These are phyloP conservation scores for Acacia acuminata DNA, from an alignment of 306 rosid genomes.

Conservation along the genomic window DNA sequence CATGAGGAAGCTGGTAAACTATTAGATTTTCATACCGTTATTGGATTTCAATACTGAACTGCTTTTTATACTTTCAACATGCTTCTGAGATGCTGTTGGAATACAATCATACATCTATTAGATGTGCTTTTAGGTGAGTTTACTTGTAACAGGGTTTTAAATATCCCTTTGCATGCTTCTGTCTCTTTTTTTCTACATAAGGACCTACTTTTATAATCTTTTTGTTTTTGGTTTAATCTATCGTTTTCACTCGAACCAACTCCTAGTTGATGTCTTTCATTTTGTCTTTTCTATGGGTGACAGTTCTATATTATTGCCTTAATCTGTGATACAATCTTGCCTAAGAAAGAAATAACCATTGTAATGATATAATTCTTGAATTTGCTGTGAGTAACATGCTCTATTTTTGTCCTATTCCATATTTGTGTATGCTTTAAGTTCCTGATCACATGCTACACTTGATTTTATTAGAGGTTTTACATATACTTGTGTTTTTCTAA, in stretches of 20 bases:
- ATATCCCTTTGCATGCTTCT: not conserved
- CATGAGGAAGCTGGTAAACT: not conserved
- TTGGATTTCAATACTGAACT: not conserved
- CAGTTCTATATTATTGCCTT: not conserved
- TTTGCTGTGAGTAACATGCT: not conserved
- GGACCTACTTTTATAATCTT: not conserved
- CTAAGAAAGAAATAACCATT: not conserved
- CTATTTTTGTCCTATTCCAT: not conserved
- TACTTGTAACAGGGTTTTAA: not conserved
- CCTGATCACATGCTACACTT: not conserved
- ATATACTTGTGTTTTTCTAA: not conserved
- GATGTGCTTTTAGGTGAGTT: constrained; percentile 2
- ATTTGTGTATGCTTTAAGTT: not conserved
- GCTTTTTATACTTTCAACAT: not conserved
- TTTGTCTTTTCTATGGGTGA: not conserved
- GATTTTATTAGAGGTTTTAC: not conserved
- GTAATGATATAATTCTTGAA: not conserved
- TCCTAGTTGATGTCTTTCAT: not conserved
- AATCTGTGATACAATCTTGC: not conserved
- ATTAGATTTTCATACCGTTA: not conserved
- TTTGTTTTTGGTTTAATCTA: not conserved
- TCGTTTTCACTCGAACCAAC: not conserved
- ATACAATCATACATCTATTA: not conserved
- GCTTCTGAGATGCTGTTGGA: constrained; percentile 15
- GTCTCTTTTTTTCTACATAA: not conserved